Evolutionary conservation across 306 rosid species (phyloP).

Genomic region (Fragaria ananassa): DNA sequence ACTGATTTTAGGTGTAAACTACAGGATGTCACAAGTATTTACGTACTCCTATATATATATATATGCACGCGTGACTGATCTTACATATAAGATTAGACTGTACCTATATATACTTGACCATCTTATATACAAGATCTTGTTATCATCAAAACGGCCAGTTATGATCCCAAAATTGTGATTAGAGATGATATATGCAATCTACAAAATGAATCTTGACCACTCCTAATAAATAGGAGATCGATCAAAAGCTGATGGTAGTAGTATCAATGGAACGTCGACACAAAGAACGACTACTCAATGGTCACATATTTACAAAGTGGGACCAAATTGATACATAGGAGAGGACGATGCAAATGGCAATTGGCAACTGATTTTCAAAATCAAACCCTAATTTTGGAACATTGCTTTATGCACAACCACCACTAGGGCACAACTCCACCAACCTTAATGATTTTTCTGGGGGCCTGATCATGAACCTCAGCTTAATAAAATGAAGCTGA

Average conservation of each 20-base stretch:
- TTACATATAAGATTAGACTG: background rate
- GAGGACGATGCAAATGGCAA: background rate
- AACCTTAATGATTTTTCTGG: slow-evolving; percentile 16
- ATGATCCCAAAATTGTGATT: slow-evolving; percentile 5
- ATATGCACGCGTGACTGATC: background rate
- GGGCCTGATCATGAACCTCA: background rate
- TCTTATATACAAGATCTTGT: background rate
- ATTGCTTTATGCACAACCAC: slow-evolving; percentile 18
- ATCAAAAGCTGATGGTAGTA: background rate
- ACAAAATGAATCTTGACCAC: slow-evolving; percentile 13
- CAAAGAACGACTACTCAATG: too few species aligned
- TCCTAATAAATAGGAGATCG: background rate
- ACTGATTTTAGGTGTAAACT: too few species aligned
- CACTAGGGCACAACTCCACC: slow-evolving; percentile 1
- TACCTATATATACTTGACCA: background rate
- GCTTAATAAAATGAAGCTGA: background rate
- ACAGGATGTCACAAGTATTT: too few species aligned
- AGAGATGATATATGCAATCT: slow-evolving; percentile 18
- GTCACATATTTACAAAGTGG: background rate
- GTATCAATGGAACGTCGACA: background rate
- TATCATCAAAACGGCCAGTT: background rate
- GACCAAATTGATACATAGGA: background rate
- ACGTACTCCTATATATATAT: too few species aligned
- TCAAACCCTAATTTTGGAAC: background rate
- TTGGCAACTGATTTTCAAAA: background rate